A percentile compares a stretch with the other conserved stretches of the same genome.
Conservation (phyloP, 1,284 basidiomycete genomes). For the Apiotrichum mycotoxinovorans region DNA sequence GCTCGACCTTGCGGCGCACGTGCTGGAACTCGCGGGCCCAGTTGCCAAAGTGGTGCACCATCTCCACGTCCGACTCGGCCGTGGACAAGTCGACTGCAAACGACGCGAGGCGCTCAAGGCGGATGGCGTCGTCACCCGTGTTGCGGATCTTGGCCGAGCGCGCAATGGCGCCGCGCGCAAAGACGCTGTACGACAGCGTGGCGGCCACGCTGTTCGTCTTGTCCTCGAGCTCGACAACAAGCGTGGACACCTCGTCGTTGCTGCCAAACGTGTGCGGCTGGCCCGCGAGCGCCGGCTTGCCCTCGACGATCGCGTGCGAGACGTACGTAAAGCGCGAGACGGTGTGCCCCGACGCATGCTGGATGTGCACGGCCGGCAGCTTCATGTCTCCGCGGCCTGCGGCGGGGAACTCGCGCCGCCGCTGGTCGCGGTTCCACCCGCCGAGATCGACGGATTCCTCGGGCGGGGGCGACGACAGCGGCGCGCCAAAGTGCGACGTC, state of each 20-base stretch:
- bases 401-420: constrained; percentile 29
- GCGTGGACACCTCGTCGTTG: constrained; percentile 17
- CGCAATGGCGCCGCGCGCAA: constrained; percentile 19
- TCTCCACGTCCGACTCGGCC: constrained; percentile 21
- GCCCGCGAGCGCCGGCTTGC: constrained; percentile 23
- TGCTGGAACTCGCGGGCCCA: constrained; percentile 27
- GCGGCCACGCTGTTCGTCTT: constrained; percentile 10
- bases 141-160: constrained; percentile 22
- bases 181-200: constrained; percentile 27
- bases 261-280: constrained; percentile 28
- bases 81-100: constrained; percentile 24
- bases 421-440: constrained; percentile 8
- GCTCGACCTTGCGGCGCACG: constrained; percentile 20
- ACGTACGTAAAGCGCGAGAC: constrained; percentile 24
- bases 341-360: constrained; percentile 18
- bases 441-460: not conserved
- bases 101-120: constrained; percentile 25
- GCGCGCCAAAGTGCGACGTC: constrained; percentile 30
- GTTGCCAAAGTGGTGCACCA: constrained; percentile 29
- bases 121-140: constrained; percentile 13
- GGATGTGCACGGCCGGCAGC: constrained; percentile 28
- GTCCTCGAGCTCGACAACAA: constrained; percentile 26
- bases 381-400: constrained; percentile 33
- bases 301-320: constrained; percentile 14
- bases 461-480: not conserved